Evolutionary conservation across 139 green algal genomes (phyloP), one percentile per base, ranked within the genome.

Genomic region (Gonium pectorale): DNA sequence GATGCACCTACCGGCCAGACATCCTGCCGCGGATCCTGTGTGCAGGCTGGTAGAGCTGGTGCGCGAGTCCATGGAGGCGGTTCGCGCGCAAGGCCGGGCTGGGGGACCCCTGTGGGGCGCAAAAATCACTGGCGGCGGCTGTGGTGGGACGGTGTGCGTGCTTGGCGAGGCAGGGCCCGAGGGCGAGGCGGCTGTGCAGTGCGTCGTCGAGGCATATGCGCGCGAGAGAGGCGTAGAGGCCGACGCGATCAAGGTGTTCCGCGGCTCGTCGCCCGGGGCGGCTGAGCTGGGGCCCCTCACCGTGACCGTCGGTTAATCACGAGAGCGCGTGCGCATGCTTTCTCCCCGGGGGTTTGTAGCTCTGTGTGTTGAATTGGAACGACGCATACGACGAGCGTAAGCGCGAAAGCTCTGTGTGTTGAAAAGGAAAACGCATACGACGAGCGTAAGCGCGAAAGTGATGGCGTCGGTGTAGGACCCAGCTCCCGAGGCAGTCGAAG

Each of bases 111-210:
- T 99, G 46, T 98, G 91, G 73, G 97, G 97, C 2, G 96, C 95
- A 5, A 99, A 99, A 86, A 98, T 99, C 84, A 99, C 95, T 2
- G 97, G 97, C 2, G 97, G 97, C 15, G 97, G 97, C 15, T 95
- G 87, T 66, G 97, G 97, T 31, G 97, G 97, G 40, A 96, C 93
- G 13, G 95, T 98, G 51, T 96, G 92, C 86, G 86, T 97, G 19
- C 71, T 97, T 51, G 92, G 93, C 24, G 64, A 86, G 37, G 87
- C 62, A 27, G 73, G 80, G 0, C 46, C 44, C 41, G 86, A 78
- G 35, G 90, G 63, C 0, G 78, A 87, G 75, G 79, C 62, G 37
- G 82, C 62, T 4, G 43, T 84, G 62, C n/a, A 24, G 46, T 63
- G 78, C 0, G 78, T 84, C 24, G 78, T 84, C 19, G 62, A 29